Conservation (phyloP, 129 eudicot species). For the Helichrysum umbraculigerum region DNA sequence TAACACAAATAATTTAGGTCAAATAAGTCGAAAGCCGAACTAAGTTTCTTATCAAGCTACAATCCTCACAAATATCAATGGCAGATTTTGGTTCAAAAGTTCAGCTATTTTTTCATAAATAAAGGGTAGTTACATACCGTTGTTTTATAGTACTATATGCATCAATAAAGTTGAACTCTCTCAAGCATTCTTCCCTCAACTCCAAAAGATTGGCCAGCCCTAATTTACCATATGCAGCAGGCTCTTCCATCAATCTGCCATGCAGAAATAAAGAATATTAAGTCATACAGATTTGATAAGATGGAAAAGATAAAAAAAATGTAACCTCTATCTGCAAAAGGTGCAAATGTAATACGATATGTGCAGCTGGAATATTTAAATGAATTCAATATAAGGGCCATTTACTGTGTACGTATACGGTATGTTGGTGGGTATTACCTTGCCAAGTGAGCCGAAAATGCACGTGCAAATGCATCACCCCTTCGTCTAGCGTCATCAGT, state of each 20-base stretch:
- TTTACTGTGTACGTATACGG: too few relatives aligned
- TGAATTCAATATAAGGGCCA: too few relatives aligned
- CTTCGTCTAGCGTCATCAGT: constrained; percentile 90
- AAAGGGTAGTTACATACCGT: constrained; percentile 42
- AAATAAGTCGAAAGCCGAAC: not conserved
- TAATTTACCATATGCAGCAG: constrained; percentile 89
- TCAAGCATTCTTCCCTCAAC: constrained; percentile 91
- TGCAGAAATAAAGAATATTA: too few relatives aligned
- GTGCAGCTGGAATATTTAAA: not conserved
- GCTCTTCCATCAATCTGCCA: constrained; percentile 84
- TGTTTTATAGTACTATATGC: constrained; percentile 94
- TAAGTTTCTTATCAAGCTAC: too few relatives aligned
- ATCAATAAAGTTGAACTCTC: constrained; percentile 90
- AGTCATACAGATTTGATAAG: too few relatives aligned
- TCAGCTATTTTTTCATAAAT: too few relatives aligned
- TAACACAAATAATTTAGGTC: constrained; percentile 14
- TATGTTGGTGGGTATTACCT: constrained; percentile 42
- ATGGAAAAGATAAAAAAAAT: too few relatives aligned
- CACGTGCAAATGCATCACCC: constrained; percentile 95
- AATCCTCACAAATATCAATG: too few relatives aligned
- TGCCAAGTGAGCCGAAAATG: constrained; percentile 92
- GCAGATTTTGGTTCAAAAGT: too few relatives aligned
- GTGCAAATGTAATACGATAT: not conserved
- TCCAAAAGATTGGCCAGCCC: constrained; percentile 95
- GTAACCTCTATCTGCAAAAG: too few relatives aligned